Percentiles rank a stretch among this genome's conserved stretches.
Evolutionary conservation across 805 yeast species (phyloP).

Genomic region (Saturnispora bothae): DNA sequence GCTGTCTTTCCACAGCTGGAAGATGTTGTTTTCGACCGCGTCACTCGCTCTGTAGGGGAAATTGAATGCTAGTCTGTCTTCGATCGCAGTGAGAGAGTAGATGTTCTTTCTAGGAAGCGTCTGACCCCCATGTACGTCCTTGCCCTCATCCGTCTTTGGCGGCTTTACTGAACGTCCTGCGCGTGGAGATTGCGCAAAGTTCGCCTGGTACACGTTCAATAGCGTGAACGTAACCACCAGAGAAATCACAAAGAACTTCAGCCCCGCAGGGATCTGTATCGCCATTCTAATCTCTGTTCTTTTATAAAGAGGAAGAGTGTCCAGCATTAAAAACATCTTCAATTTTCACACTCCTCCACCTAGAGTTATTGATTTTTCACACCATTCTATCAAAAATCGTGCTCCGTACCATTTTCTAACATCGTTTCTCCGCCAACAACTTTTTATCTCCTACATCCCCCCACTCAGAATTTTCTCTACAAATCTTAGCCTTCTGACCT

Average conservation of each 20-base stretch:
- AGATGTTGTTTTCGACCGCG: slow-evolving; percentile 23
- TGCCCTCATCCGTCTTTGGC: neutral
- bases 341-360: too few species aligned
- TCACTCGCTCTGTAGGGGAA: slow-evolving; percentile 22
- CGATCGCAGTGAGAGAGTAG: slow-evolving; percentile 22
- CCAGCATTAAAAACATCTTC: too few species aligned
- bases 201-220: slow-evolving; percentile 9
- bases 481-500: too few species aligned
- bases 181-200: neutral
- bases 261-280: neutral
- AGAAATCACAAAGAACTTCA: slow-evolving; percentile 7
- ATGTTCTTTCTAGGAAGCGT: slow-evolving; percentile 17
- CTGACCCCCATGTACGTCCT: slow-evolving; percentile 4
- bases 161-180: neutral
- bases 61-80: slow-evolving; percentile 20
- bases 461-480: too few species aligned
- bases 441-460: too few species aligned
- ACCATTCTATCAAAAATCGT: too few species aligned
- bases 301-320: too few species aligned
- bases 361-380: too few species aligned
- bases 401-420: too few species aligned
- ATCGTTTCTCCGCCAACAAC: too few species aligned
- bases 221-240: slow-evolving; percentile 9
- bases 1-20: slow-evolving; percentile 22
- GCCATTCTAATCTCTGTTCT: too few species aligned